Base-by-base conservation (phyloP, 345 rosid species). In the Diplotaxis tenuifolia region DNA sequence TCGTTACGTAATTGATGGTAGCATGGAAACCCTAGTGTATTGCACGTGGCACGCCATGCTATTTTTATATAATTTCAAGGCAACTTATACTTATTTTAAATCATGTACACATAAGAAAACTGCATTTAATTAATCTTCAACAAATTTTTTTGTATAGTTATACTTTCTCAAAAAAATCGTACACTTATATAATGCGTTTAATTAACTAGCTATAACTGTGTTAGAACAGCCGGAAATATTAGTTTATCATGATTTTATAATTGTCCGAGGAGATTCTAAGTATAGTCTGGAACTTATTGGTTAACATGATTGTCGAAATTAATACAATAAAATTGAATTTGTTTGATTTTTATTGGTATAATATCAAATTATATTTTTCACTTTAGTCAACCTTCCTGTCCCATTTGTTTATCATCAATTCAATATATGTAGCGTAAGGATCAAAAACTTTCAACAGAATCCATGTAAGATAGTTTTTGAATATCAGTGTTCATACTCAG, bases 11-110 rank as follows among this genome's bases (percentile, higher is more conserved):
- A 28, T 71, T 77, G 50, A 77, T 71, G 76, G 68, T 70, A 77
- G 80, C 76, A 77, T 77, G 80, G 80, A 77, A 77, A 28, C 72
- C 80, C 80, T 71, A 77, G 59, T 71, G 49, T 22, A 49, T 34
- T 49, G 63, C 80, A 77, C 76, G 76, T 65, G 76, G 75, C 11
- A 47, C 76, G 68, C 80, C 80, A 71, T 77, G 80, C 70, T 76
- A 76, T 28, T 36, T 6, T 20, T 76, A 63, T 76, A 4, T 64
- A 70, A 42, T 65, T 32, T 45, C 80, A 76, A 70, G 53, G 29
- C 66, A 47, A 14, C 16, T 22, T 9, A 53, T 40, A 61, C 9
- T 14, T 14, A 53, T 52, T 68, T 36, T 1, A 19, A 60, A 6
- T 2, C 12, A 59, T 67, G 5, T 67, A 54, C n/a, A 14, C 31